Percentiles rank a stretch among this genome's conserved stretches.
Evolutionary conservation across 1,284 basidiomycete species (phyloP).

Genomic region (Ceratobasidium papillatum): DNA sequence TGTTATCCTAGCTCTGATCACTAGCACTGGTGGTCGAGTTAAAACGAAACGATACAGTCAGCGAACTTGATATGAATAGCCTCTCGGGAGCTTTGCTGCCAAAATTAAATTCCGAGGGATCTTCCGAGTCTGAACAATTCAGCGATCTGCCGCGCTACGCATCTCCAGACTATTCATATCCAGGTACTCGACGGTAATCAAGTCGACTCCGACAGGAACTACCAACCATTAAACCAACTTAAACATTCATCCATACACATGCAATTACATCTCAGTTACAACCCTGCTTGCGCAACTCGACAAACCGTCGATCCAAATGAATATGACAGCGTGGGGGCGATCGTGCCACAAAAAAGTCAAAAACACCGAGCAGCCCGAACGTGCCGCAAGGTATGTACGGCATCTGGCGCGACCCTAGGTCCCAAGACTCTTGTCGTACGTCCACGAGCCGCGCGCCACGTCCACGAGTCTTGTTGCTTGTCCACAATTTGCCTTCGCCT

Average conservation of each 20-base stretch:
- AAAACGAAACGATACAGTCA: no score
- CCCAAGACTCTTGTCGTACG: not conserved
- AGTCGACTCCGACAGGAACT: no score
- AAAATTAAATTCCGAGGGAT: no score
- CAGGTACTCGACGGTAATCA: no score
- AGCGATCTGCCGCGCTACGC: no score
- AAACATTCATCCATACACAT: not conserved
- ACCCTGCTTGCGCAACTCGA: not conserved
- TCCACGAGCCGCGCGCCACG: not conserved
- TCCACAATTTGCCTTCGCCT: no score
- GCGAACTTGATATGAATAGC: no score
- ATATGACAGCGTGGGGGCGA: not conserved
- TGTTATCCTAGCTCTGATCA: not conserved
- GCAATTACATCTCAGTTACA: constrained; percentile 7
- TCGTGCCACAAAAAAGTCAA: not conserved
- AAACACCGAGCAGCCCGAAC: not conserved
- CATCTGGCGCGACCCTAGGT: not conserved
- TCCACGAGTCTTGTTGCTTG: not conserved
- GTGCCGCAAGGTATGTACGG: not conserved
- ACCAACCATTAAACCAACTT: not conserved
- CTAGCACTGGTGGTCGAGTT: no score
- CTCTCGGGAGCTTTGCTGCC: no score
- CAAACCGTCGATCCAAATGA: not conserved
- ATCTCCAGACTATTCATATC: no score
- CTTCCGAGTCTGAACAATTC: no score